These are phyloP conservation scores for Picochlorum sp. DNA, from an alignment of 139 green algal species.

Conservation along the genomic window DNA sequence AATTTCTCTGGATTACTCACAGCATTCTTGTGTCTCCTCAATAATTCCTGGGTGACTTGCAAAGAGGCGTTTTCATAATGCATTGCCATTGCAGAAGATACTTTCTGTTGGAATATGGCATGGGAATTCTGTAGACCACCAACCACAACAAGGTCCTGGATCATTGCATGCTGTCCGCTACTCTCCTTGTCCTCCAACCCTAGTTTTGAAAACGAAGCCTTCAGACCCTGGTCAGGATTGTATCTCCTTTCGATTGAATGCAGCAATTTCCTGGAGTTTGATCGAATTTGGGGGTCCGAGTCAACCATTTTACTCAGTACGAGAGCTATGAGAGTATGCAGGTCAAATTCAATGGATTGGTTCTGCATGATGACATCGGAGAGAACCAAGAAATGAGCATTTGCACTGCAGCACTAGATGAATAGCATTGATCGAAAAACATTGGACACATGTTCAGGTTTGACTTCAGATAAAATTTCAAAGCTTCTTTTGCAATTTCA, in stretches of 20 bases:
- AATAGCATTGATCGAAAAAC: constrained; percentile 71
- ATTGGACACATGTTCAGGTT: constrained; percentile 47
- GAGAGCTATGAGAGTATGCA: constrained; percentile 56
- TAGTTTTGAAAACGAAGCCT: background rate
- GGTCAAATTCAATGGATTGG: constrained; percentile 29
- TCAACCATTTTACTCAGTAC: constrained; percentile 94
- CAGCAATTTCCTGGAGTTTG: constrained; percentile 77
- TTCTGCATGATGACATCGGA: constrained; percentile 36
- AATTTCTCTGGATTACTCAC: constrained; percentile 12
- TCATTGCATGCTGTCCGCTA: background rate
- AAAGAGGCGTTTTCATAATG: constrained; percentile 74
- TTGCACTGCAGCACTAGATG: constrained; percentile 39
- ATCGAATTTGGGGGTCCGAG: constrained; percentile 48
- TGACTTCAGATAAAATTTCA: constrained; percentile 49
- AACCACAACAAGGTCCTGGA: constrained; percentile 39
- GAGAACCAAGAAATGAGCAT: constrained; percentile 60
- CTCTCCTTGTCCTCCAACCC: background rate
- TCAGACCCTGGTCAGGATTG: background rate
- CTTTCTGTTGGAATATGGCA: constrained; percentile 71
- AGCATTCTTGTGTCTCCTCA: constrained; percentile 39
- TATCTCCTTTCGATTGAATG: constrained; percentile 43
- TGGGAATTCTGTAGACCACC: constrained; percentile 74
- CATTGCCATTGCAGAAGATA: constrained; percentile 59
- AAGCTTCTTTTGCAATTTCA: constrained; percentile 33
- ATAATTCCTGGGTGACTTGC: constrained; percentile 72